Evolutionary conservation across 106 monocot species (phyloP).

Genomic region (Phalaenopsis equestris): DNA sequence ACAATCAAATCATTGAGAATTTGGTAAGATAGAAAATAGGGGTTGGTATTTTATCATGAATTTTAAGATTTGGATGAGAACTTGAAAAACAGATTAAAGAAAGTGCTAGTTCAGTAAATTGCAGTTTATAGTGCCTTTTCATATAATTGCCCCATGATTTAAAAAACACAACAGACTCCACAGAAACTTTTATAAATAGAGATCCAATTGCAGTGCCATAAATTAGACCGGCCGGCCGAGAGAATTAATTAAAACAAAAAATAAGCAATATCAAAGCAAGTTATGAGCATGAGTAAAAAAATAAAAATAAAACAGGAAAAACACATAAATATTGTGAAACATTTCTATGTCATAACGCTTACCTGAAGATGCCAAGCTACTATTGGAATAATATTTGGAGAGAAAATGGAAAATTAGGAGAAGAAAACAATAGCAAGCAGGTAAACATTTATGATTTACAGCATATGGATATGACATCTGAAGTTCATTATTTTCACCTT

Average conservation of each 20-base stretch:
- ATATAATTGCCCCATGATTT: too few relatives aligned
- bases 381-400: not conserved
- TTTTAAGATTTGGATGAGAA: too few relatives aligned
- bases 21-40: too few relatives aligned
- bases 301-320: not conserved
- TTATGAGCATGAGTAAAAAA: not conserved
- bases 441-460: not conserved
- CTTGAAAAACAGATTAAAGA: too few relatives aligned
- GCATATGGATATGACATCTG: not conserved
- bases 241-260: not conserved
- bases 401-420: not conserved
- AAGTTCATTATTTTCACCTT: conserved; percentile 25
- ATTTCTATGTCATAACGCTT: not conserved
- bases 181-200: not conserved
- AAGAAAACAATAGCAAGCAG: not conserved
- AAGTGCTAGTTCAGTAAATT: too few relatives aligned
- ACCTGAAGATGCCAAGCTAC: not conserved
- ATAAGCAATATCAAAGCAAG: not conserved
- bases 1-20: too few relatives aligned
- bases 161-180: not conserved
- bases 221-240: not conserved
- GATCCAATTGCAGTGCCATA: not conserved
- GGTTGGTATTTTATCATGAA: too few relatives aligned
- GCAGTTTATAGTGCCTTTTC: too few relatives aligned
- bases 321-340: not conserved